Percentiles rank a stretch among this genome's conserved stretches.
phyloP scores from a whole-genome alignment of 306 rosid species.

The Malus orientalis region DNA sequence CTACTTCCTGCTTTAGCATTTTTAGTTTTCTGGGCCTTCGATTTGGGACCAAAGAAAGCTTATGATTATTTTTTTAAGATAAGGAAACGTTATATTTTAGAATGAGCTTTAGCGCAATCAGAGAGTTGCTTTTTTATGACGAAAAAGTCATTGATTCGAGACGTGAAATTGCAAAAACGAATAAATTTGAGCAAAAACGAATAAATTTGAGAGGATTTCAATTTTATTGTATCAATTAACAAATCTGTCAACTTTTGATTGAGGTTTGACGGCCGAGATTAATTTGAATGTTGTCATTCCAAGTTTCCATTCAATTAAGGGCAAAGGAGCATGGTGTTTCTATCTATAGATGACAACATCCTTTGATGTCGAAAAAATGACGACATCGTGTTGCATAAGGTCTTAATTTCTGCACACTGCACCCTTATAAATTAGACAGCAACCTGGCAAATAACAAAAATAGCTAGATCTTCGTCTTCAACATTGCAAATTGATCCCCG shows the following conservation, averaged over 20 bases:
- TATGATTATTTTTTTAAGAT: too few relatives aligned
- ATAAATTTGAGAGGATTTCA: too few relatives aligned
- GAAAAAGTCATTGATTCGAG: too few relatives aligned
- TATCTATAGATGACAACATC: constrained; percentile 1
- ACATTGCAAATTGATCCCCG: neutral
- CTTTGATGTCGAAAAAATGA: constrained; percentile 17
- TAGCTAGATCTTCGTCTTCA: neutral
- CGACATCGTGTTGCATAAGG: constrained; percentile 14
- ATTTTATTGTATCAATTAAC: too few relatives aligned
- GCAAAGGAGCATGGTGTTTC: neutral
- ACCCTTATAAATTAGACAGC: neutral
- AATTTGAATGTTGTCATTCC: neutral
- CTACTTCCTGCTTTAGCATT: too few relatives aligned
- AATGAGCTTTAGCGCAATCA: accelerated
- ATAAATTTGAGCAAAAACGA: too few relatives aligned
- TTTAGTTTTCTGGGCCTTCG: too few relatives aligned
- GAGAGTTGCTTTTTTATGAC: too few relatives aligned
- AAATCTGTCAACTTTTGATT: too few relatives aligned
- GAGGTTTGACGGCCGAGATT: neutral
- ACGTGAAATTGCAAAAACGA: too few relatives aligned
- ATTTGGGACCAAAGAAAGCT: too few relatives aligned
- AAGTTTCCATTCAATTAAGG: neutral
- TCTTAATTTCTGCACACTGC: neutral
- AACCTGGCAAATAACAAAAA: neutral
- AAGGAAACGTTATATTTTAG: too few relatives aligned